These are phyloP conservation scores for Aspergillus sp. DNA, from an alignment of 2,329 filamentous ascomycete genomes.

Conservation along the genomic window DNA sequence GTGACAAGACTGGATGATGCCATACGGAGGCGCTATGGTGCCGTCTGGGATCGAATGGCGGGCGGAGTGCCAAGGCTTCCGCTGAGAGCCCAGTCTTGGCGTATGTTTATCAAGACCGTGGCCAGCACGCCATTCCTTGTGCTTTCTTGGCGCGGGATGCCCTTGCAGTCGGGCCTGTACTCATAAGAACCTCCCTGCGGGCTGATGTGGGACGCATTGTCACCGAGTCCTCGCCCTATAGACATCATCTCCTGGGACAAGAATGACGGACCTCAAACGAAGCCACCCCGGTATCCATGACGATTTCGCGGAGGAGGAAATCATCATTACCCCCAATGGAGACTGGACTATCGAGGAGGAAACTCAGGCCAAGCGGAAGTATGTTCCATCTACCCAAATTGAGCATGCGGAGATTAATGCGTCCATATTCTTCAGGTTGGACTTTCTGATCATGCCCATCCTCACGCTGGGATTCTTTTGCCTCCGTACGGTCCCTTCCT, in stretches of 20 bases:
- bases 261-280: conserved; percentile 4
- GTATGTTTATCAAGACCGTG: neutral
- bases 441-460: conserved; percentile 29
- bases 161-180: neutral
- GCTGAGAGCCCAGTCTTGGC: neutral
- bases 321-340: neutral
- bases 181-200: neutral
- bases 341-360: conserved; percentile 10
- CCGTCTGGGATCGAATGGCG: conserved; percentile 1
- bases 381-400: neutral
- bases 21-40: conserved; percentile 8
- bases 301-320: neutral
- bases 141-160: neutral
- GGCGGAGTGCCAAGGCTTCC: neutral
- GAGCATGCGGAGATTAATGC: neutral
- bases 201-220: too few relatives aligned
- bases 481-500: conserved; percentile 13
- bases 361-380: conserved; percentile 11
- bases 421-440: conserved; percentile 18
- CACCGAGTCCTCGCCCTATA: neutral
- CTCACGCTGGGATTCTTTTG: conserved; percentile 31
- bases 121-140: neutral
- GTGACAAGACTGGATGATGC: neutral
- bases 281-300: neutral
- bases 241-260: neutral